These are phyloP conservation scores for Lophium mytilinum DNA, from an alignment of 495 filamentous ascomycete species.

Conservation along the genomic window DNA sequence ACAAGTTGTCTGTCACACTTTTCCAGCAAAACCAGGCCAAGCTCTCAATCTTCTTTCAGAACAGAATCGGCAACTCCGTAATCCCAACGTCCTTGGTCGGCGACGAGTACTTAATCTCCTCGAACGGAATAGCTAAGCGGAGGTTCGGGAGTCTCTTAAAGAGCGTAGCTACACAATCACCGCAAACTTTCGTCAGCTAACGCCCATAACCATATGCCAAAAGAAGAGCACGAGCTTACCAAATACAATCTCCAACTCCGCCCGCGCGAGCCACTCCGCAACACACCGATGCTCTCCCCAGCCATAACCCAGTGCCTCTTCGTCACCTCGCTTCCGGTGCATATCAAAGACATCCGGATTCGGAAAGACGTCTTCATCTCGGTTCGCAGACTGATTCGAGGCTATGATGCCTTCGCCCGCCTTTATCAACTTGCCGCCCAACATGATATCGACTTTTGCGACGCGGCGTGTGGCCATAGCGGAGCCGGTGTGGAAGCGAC, in stretches of 20 bases:
- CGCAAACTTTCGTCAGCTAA: background rate
- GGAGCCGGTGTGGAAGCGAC: conserved; percentile 39
- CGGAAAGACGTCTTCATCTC: conserved; percentile 39
- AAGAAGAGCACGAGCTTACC: conserved; percentile 23
- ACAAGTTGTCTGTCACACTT: too few relatives aligned
- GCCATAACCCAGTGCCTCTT: conserved; percentile 39
- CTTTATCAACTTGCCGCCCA: conserved; percentile 35
- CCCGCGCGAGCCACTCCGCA: conserved; percentile 37
- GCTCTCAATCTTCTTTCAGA: background rate
- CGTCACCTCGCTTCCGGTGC: conserved; percentile 30
- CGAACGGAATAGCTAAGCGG: conserved; percentile 33
- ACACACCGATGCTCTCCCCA: conserved; percentile 40
- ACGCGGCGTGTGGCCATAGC: conserved; percentile 38
- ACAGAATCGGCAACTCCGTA: conserved; percentile 26
- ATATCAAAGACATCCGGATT: conserved; percentile 39
- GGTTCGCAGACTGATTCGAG: conserved; percentile 40
- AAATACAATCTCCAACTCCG: conserved; percentile 36
- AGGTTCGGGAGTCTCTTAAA: conserved; percentile 31
- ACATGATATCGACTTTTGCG: conserved; percentile 39
- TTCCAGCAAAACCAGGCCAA: too few relatives aligned
- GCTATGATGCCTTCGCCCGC: conserved; percentile 40
- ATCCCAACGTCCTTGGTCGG: conserved; percentile 37
- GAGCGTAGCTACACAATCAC: conserved; percentile 26
- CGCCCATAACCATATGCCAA: background rate
- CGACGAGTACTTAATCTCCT: conserved; percentile 34